Evolutionary conservation across 768 basidiomycete species (phyloP).

Genomic region (Lactarius pseudohatsudake): DNA sequence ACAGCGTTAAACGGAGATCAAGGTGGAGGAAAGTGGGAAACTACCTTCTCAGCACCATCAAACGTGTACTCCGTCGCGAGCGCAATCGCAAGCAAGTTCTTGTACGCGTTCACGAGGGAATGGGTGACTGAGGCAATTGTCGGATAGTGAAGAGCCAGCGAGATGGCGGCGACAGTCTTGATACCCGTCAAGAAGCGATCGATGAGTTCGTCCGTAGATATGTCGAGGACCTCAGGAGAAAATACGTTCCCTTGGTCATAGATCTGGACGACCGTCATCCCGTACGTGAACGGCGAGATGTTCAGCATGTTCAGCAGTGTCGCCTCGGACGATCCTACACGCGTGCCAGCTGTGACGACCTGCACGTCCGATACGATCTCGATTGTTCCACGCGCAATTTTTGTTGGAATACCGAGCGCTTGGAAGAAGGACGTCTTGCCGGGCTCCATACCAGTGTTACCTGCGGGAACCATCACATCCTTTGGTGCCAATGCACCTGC

Average conservation of each 20-base stretch:
- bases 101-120: conserved; percentile 98
- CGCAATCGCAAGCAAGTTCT: conserved; percentile 91
- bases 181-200: conserved; percentile 91
- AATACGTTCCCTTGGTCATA: conserved; percentile 94
- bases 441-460: conserved; percentile 99
- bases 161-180: conserved; percentile 94
- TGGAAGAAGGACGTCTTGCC: conserved; percentile 99
- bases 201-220: conserved; percentile 88
- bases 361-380: conserved; percentile 98
- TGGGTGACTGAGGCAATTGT: conserved; percentile 92
- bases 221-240: conserved; percentile 85
- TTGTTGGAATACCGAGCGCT: conserved; percentile 98
- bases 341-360: conserved; percentile 88
- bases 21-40: conserved; percentile 31
- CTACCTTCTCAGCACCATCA: conserved; percentile 89
- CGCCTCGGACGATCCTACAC: conserved; percentile 96
- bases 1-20: conserved; percentile 36
- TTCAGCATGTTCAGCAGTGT: conserved; percentile 99
- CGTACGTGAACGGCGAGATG: conserved; percentile 99
- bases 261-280: conserved; percentile 97
- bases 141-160: conserved; percentile 93
- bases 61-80: conserved; percentile 93
- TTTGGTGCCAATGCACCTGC: conserved; percentile 94
- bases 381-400: conserved; percentile 99
- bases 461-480: conserved; percentile 88